Conservation (phyloP, 108 stramenopile species). For the Chaetoceros muelleri region DNA sequence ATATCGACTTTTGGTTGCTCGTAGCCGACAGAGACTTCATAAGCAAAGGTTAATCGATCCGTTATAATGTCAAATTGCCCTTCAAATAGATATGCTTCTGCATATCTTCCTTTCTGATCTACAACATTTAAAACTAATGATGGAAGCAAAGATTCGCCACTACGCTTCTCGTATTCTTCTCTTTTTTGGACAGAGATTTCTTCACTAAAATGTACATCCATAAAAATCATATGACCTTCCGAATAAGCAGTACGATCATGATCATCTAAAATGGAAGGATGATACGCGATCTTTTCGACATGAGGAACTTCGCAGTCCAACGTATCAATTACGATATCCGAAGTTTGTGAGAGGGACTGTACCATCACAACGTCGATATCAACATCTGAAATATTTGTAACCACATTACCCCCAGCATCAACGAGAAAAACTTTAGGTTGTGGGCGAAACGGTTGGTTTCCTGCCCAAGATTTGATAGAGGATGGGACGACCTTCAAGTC, state of each 20-base stretch:
- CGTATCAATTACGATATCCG: conserved; percentile 18
- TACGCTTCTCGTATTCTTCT: neutral
- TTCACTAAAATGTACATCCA: conserved; percentile 19
- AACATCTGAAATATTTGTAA: conserved; percentile 12
- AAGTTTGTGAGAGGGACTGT: conserved; percentile 15
- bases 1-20: conserved; percentile 20
- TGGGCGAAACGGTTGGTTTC: conserved; percentile 31
- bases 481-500: conserved; percentile 13
- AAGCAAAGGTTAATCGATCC: conserved; percentile 25
- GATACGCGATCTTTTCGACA: conserved; percentile 7
- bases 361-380: conserved; percentile 15
- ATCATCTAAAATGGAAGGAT: conserved; percentile 11
- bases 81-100: conserved; percentile 8
- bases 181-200: no score
- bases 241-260: conserved; percentile 12
- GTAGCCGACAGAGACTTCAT: conserved; percentile 28
- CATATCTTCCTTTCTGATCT: conserved; percentile 1
- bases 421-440: conserved; percentile 31
- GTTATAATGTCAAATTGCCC: neutral
- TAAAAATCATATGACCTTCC: conserved; percentile 20
- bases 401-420: conserved; percentile 33
- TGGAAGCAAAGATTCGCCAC: conserved; percentile 6
- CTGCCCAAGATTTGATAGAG: conserved; percentile 27
- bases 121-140: conserved; percentile 17
- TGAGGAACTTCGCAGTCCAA: conserved; percentile 11